Conservation (phyloP, 768 basidiomycete genomes). For the Tulasnella sp. region DNA sequence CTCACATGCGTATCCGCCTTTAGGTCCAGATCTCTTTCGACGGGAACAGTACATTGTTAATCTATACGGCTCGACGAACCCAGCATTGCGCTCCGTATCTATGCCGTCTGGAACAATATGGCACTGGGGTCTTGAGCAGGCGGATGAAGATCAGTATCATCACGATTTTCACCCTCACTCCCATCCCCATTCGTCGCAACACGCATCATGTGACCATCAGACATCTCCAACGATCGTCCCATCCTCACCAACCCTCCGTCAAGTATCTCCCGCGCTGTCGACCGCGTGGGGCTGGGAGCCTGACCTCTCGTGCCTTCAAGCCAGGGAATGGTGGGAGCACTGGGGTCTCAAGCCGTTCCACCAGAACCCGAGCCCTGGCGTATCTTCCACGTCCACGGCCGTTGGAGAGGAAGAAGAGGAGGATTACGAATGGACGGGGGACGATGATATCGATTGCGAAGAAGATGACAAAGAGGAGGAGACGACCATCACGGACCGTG, state of each 20-base stretch:
- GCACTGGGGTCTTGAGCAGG: not conserved
- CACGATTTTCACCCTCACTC: not conserved
- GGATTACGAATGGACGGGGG: not conserved
- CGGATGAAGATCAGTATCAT: not conserved
- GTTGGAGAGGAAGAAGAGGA: not conserved
- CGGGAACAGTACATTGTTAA: slow-evolving; percentile 15
- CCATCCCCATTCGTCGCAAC: not conserved
- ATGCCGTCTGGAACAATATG: slow-evolving; percentile 12
- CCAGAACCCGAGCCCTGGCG: slow-evolving; percentile 1
- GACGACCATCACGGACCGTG: not conserved
- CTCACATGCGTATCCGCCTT: slow-evolving; percentile 8
- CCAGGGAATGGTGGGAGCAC: slow-evolving; percentile 14
- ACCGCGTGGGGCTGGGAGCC: slow-evolving; percentile 16
- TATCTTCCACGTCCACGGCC: not conserved
- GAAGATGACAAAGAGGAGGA: slow-evolving; percentile 16
- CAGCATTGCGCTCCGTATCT: not conserved
- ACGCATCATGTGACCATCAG: not conserved
- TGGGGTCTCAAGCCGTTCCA: slow-evolving; percentile 15
- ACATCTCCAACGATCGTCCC: not conserved
- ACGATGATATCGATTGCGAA: not conserved
- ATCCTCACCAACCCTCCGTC: slow-evolving; percentile 6
- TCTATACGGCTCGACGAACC: slow-evolving; percentile 11
- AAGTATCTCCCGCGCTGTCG: slow-evolving; percentile 1
- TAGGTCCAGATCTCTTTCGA: slow-evolving; percentile 12
- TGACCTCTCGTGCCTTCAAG: slow-evolving; percentile 9